These are phyloP conservation scores for Rosellinia necatrix DNA, from an alignment of 2,329 filamentous ascomycete genomes.

Conservation along the genomic window DNA sequence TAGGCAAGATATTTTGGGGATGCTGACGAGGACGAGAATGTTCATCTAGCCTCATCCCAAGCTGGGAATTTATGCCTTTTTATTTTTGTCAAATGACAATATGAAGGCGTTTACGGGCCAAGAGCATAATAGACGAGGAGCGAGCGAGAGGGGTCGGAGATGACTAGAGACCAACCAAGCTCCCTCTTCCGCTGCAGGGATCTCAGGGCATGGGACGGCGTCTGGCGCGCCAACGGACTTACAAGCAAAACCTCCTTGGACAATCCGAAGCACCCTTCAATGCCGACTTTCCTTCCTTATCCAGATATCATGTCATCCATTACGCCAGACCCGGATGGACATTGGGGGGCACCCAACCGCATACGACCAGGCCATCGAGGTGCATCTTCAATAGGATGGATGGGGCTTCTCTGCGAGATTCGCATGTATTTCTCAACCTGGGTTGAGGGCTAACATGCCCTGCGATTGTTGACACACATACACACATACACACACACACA, in stretches of 20 bases:
- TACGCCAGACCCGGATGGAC: conserved; percentile 13
- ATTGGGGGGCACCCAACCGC: conserved; percentile 21
- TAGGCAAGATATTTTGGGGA: no score
- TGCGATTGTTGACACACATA: conserved; percentile 12
- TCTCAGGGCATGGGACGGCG: conserved; percentile 14
- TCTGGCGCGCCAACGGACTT: conserved; percentile 10
- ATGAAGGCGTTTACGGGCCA: conserved; percentile 4
- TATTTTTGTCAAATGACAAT: conserved; percentile 25
- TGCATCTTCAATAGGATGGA: conserved; percentile 24
- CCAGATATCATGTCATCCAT: conserved; percentile 23
- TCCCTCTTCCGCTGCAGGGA: conserved; percentile 23
- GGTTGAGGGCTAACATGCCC: conserved; percentile 8
- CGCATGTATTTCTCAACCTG: conserved; percentile 17
- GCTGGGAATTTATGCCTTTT: conserved; percentile 13
- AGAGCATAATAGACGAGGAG: conserved; percentile 17
- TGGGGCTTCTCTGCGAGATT: conserved; percentile 20
- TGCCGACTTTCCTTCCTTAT: conserved; percentile 17
- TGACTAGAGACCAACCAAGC: conserved; percentile 23
- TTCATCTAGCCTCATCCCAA: neutral
- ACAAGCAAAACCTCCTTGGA: conserved; percentile 10
- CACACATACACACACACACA: neutral
- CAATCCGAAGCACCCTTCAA: conserved; percentile 11
- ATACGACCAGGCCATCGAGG: conserved; percentile 17
- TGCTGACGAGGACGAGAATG: no score
- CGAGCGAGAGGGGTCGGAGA: conserved; percentile 20